phyloP scores from a whole-genome alignment of 192 early-diverging fungal species.

The Mortierella alpina region DNA sequence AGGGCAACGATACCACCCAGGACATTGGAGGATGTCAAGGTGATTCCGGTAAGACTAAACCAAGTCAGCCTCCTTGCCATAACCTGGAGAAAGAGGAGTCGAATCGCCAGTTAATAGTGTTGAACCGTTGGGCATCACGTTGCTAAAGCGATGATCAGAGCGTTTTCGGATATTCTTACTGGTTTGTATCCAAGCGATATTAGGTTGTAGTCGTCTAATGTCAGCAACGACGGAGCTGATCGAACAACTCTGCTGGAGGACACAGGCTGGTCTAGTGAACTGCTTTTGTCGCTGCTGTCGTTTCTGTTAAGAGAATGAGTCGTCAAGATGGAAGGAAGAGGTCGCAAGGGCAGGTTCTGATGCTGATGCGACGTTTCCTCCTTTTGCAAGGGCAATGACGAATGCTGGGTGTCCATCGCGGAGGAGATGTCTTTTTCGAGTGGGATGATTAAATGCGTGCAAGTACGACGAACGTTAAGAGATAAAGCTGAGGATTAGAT shows the following conservation, averaged over 20 bases:
- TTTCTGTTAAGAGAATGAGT: background rate
- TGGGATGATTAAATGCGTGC: too few relatives aligned
- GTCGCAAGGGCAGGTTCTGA: too few relatives aligned
- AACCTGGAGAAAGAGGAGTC: constrained; percentile 11
- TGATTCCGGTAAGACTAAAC: constrained; percentile 16
- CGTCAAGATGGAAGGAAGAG: constrained; percentile 9
- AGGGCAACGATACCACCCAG: constrained; percentile 31
- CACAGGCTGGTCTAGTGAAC: background rate
- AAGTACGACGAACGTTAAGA: too few relatives aligned
- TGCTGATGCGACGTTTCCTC: background rate
- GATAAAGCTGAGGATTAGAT: too few relatives aligned
- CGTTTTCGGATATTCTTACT: background rate
- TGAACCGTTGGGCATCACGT: background rate
- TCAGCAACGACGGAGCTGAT: constrained; percentile 15
- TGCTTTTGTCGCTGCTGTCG: background rate
- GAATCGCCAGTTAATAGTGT: background rate
- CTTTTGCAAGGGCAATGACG: too few relatives aligned
- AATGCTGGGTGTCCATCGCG: too few relatives aligned
- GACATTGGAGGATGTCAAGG: constrained; percentile 26
- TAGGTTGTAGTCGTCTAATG: constrained; percentile 40
- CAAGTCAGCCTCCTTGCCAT: constrained; percentile 28
- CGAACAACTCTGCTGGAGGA: background rate
- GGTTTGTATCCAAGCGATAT: constrained; percentile 47
- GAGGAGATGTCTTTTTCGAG: too few relatives aligned
- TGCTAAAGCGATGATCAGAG: background rate